Evolutionary conservation across 176 grass and related monocot genomes (phyloP).

Genomic region (Zizania latifolia): DNA sequence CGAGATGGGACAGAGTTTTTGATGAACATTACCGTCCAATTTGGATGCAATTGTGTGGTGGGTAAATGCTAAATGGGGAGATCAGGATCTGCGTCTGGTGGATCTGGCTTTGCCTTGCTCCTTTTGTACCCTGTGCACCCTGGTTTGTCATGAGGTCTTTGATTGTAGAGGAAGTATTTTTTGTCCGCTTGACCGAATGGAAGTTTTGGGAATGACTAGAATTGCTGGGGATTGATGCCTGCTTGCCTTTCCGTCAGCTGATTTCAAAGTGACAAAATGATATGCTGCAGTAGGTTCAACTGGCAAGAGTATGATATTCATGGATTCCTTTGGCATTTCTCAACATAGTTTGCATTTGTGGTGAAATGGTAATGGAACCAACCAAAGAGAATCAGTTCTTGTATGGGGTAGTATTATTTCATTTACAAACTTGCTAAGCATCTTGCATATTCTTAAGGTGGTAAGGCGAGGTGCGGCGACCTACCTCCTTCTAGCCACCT

Average conservation of each 20-base stretch:
- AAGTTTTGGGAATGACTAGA: neutral
- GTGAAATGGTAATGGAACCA: neutral
- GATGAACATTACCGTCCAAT: too few species aligned
- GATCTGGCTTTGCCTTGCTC: slow-evolving; percentile 5
- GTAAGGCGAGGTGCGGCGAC: too few species aligned
- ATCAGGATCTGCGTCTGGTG: neutral
- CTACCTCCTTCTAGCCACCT: too few species aligned
- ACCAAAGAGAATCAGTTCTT: neutral
- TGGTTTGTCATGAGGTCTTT: neutral
- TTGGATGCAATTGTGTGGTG: neutral
- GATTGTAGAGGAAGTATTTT: neutral
- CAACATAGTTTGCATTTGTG: neutral
- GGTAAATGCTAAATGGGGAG: neutral
- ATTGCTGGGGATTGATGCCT: neutral
- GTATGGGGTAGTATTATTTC: neutral
- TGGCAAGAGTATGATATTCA: neutral
- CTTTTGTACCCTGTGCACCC: neutral
- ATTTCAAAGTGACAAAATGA: neutral
- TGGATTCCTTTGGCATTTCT: neutral
- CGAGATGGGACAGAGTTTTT: neutral
- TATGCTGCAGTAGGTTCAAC: neutral
- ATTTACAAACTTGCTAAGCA: too few species aligned
- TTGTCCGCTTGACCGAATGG: neutral
- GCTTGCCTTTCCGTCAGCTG: neutral
- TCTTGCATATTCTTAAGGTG: too few species aligned